phyloP scores from a whole-genome alignment of 768 basidiomycete species.

The Suillus plorans region DNA sequence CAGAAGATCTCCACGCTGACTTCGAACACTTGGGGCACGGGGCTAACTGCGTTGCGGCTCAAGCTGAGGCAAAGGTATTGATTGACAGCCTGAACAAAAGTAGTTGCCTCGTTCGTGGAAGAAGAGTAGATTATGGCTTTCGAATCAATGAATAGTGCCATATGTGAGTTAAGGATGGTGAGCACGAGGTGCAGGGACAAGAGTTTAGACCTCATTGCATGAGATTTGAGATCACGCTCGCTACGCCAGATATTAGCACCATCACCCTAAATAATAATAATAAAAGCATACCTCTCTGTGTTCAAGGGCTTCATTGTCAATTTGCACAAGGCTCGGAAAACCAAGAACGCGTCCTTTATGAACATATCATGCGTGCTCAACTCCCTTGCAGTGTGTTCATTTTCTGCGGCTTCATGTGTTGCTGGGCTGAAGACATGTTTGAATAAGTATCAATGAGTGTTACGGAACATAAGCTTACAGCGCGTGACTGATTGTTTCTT shows the following conservation, averaged over 20 bases:
- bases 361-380: conserved; percentile 85
- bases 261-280: neutral
- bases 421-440: neutral
- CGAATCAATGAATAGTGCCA: conserved; percentile 86
- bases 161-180: conserved; percentile 88
- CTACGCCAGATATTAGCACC: conserved; percentile 41
- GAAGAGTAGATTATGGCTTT: conserved; percentile 89
- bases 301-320: conserved; percentile 97
- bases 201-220: conserved; percentile 95
- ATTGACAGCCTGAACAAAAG: conserved; percentile 90
- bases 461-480: neutral
- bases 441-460: neutral
- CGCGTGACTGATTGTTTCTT: neutral
- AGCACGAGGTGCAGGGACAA: conserved; percentile 93
- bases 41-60: conserved; percentile 93
- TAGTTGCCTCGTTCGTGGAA: conserved; percentile 82
- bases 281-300: conserved; percentile 72
- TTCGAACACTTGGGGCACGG: conserved; percentile 96
- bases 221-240: conserved; percentile 94
- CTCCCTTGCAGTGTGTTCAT: conserved; percentile 34
- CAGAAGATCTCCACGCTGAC: conserved; percentile 98
- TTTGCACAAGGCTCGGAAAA: conserved; percentile 96
- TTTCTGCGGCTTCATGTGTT: conserved; percentile 3
- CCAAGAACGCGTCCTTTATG: conserved; percentile 96
- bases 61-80: conserved; percentile 93